Base-by-base conservation (phyloP, 2,329 filamentous ascomycete genomes). In the Emergomyces pasteurianus region DNA sequence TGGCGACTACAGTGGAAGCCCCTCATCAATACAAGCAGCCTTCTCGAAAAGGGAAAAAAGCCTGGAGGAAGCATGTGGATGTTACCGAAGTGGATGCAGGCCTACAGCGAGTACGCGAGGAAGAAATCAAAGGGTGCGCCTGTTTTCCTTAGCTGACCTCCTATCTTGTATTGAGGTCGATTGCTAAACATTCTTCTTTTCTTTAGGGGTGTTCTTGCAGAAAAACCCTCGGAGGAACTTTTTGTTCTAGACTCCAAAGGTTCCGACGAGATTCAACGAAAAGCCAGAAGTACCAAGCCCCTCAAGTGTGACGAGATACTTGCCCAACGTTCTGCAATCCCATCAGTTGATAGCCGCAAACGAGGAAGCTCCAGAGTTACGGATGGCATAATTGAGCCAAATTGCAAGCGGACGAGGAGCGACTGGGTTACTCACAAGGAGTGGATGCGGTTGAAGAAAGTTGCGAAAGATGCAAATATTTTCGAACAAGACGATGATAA, bases 41-140 rank as follows among this genome's bases (percentile, higher is more conserved):
- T 31, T 97, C 92, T 5, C 83, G 94, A 72, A 99, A 99, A 74
- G 94, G 95, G 69, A 97, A 97, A 78, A 97, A 95, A 79, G 92
- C 94, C 38, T 99, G 94, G 94, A 84, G 94, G 71, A 99, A 97
- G 75, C 96, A 99, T 77, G 90, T 99, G 74, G 90, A 99, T 76
- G 84, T 97, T 64, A 87, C 89, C 34, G 87, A 95, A 64, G 84
- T 99, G 31, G 83, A 92, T 69, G 78, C 87, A 59, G 94, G 94
- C 63, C 83, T 99, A 40, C 87, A 91, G 64, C 82, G 88, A 70
- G 79, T 95, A 66, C 90, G 94, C 69, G 88, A 95, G 62, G 89
- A 97, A 78, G 87, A 96, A 63, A 94, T 95, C 66, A 83, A 87
- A 79, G 94, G 94, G 90, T 92, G 80, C 63, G 69, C 59, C 62